Base-by-base conservation (phyloP, 2,329 filamentous ascomycete species). In the Claviceps africana region DNA sequence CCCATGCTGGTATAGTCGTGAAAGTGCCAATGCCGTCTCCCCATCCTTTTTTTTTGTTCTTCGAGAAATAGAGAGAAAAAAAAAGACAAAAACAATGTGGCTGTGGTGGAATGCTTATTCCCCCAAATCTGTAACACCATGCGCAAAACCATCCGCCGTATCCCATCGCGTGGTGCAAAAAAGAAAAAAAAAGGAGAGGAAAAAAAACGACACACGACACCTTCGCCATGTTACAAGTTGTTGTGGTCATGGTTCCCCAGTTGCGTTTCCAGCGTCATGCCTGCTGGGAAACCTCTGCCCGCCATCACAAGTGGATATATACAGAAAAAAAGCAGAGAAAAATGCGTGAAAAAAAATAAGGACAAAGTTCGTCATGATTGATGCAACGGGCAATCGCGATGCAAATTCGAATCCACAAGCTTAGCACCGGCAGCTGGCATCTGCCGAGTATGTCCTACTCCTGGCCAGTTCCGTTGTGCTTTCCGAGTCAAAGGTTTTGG, bases 381-480 rank as follows among this genome's bases (percentile, higher is more conserved):
- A 45, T 17, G 22, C n/a, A 13, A 45, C 25, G 17, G 17, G 43
- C 22, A 45, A 45, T 5, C 3, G 21, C 15, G 15, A 22, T 17
- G 10, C 15, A 31, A 46, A 33, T 35, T 15, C 30, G 13, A 30
- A 45, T 17, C 22, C 22, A 46, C 5, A 28, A 19, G 15, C 30
- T 42, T 31, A 54, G 47, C 42, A 47, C n/a, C 44, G 47, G 15
- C 30, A 42, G 28, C 53, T 48, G 42, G 55, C 60, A 46, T 68
- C 67, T 25, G 71, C 65, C 1, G 69, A 71, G 42, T 56, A 61
- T 1, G 68, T 64, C 22, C 67, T 61, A 47, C 63, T 66, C 44
- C 65, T 65, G 4, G 74, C 70, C 25, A 78, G 61, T 56, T 76
- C 74, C 15, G 71, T 74, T 63, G 74, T 74, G 59, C 74, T 77